Conservation (phyloP, 2,329 filamentous ascomycete species). For the Aspergillus pseudoterreus region DNA sequence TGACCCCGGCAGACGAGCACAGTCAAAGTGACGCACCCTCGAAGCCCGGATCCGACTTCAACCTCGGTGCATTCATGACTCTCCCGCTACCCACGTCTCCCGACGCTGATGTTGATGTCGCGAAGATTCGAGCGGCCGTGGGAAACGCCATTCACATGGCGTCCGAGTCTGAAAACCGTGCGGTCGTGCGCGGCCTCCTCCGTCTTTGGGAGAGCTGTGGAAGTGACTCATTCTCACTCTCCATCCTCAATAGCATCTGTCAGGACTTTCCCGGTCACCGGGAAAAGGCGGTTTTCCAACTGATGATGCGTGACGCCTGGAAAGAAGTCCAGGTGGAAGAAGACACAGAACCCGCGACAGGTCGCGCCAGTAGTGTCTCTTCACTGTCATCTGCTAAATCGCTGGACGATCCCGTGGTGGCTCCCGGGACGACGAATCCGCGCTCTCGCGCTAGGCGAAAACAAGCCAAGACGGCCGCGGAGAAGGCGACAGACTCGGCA, state of each 20-base stretch:
- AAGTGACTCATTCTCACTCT: slow-evolving; percentile 30
- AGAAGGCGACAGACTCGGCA: slow-evolving; percentile 8
- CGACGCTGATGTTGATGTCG: slow-evolving; percentile 22
- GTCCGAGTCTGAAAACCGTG: slow-evolving; percentile 24
- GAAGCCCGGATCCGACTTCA: slow-evolving; percentile 12
- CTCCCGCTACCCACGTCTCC: slow-evolving; percentile 18
- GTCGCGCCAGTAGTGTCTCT: slow-evolving; percentile 28
- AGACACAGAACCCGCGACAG: slow-evolving; percentile 8
- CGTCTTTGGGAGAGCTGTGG: slow-evolving; percentile 24
- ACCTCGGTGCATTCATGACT: slow-evolving; percentile 16
- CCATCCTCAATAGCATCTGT: slow-evolving; percentile 27
- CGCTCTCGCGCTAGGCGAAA: slow-evolving; percentile 18
- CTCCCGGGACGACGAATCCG: slow-evolving; percentile 12
- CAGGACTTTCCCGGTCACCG: slow-evolving; percentile 22
- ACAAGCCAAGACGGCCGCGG: slow-evolving; percentile 24
- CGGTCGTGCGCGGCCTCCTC: slow-evolving; percentile 26
- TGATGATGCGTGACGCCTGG: slow-evolving; percentile 27
- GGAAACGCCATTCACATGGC: slow-evolving; percentile 25
- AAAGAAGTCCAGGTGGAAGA: slow-evolving; percentile 17
- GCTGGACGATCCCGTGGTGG: slow-evolving; percentile 26
- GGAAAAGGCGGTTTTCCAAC: slow-evolving; percentile 28
- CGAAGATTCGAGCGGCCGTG: slow-evolving; percentile 25
- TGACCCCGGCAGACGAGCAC: slow-evolving; percentile 14
- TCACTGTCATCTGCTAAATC: slow-evolving; percentile 41
- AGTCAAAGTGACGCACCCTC: slow-evolving; percentile 4